Evolutionary conservation across 306 rosid genomes (phyloP).

Genomic region (Hippophae gyantsensis): DNA sequence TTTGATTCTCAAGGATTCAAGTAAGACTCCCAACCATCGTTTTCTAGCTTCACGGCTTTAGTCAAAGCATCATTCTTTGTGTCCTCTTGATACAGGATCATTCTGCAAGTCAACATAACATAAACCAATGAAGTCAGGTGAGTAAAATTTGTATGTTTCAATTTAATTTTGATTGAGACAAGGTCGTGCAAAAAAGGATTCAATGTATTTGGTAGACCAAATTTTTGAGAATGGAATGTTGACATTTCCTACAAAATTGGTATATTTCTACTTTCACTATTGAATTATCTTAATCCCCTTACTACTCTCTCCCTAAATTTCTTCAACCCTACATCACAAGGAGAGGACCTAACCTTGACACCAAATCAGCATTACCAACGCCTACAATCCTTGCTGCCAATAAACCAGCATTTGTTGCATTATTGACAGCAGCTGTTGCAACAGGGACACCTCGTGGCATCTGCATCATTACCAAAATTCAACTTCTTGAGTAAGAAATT

Average conservation of each 20-base stretch:
- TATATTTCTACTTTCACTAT: not conserved
- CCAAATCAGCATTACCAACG: constrained; percentile 26
- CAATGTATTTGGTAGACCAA: too few species aligned
- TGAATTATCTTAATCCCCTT: not conserved
- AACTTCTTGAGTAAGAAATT: not conserved
- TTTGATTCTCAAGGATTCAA: constrained; percentile 14
- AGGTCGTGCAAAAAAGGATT: too few species aligned
- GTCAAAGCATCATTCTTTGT: constrained; percentile 41
- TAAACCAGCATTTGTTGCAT: constrained; percentile 75
- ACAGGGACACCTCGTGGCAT: constrained; percentile 91
- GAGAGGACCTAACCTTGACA: constrained; percentile 40
- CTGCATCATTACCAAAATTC: constrained; percentile 26
- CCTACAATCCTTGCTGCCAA: constrained; percentile 57
- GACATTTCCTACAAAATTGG: too few species aligned
- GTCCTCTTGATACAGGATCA: constrained; percentile 67
- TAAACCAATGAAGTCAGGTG: too few species aligned
- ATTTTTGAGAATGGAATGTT: too few species aligned
- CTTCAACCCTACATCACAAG: not conserved
- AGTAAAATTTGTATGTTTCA: too few species aligned
- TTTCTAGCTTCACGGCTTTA: constrained; percentile 55
- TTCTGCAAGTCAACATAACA: not conserved
- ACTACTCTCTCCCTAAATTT: not conserved
- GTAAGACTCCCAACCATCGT: constrained; percentile 60
- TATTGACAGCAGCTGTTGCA: constrained; percentile 73
- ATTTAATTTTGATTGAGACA: too few species aligned